Evolutionary conservation across 2,329 filamentous ascomycete species (phyloP), one percentile per base, ranked within the genome.

Genomic region (Fusarium bactridioides): DNA sequence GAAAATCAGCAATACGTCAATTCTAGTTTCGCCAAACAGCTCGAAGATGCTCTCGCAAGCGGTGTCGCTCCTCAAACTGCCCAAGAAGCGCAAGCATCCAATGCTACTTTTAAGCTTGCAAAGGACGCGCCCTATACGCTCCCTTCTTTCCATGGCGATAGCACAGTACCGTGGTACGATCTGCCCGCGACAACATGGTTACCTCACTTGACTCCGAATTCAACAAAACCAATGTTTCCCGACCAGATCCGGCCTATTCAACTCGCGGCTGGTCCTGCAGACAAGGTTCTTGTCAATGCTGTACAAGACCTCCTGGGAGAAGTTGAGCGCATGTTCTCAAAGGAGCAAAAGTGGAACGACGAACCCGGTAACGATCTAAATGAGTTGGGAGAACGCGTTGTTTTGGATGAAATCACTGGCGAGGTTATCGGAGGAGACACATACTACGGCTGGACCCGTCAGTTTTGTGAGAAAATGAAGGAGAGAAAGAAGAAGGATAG

Each of bases 391-490:
- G 92, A 96, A 78, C 82, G 87, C 21, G 84, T 94, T 58, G 83
- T 90, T 23, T 80, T 89, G 6, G 90, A 94, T 74, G 89, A 91
- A 73, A 83, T 89, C n/a, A 92, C 89, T 0, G 91, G 91, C 1
- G 89, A 92, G 6, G 82, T 91, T 4, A 79, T 91, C 11, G 85
- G 86, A 11, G 91, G 91, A 3, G 91, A 93, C 70, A 93, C 92
- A 2, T 97, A 97, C 80, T 97, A 97, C 78, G 94, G 94, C 68
- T 97, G 94, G 94, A 95, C 94, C 10, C 87, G 89, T 43, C 84
- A 85, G 2, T 96, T 97, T 74, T 97, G 93, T 79, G 86, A 93
- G 73, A 93, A 92, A 77, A 96, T 96, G 92, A 94, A 92, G 81
- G 83, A 85, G 56, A 84, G 87, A 41, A 81, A 79, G 33, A 83